A percentile compares a stretch with the other conserved stretches of the same genome.
phyloP scores from a whole-genome alignment of 495 filamentous ascomycete species.

The Penicillium ochrochloron region DNA sequence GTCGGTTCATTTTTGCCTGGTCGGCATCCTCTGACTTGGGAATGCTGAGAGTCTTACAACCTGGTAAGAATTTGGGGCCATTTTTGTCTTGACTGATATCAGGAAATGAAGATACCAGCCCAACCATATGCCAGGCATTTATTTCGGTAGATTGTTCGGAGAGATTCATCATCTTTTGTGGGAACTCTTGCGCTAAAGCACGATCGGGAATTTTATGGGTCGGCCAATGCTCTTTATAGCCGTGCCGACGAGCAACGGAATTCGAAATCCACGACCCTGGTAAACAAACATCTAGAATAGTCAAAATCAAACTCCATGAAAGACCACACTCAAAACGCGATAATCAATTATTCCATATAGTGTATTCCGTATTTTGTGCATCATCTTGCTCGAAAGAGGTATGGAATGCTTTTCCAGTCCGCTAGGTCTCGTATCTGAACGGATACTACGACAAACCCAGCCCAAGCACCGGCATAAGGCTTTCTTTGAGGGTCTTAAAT shows the following conservation, averaged over 20 bases:
- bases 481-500: background rate
- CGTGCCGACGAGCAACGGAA: background rate
- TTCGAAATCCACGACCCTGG: background rate
- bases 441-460: too few species aligned
- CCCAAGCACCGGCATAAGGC: background rate
- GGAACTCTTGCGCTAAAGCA: background rate
- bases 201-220: background rate
- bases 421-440: too few species aligned
- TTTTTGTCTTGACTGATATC: background rate
- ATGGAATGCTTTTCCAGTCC: too few species aligned
- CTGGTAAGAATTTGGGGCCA: background rate
- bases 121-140: background rate
- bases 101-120: background rate
- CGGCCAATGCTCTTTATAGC: conserved; percentile 1
- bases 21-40: background rate
- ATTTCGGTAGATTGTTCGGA: background rate
- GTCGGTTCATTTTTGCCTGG: background rate
- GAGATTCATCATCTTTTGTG: background rate
- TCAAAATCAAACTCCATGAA: too few species aligned
- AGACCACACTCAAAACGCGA: too few species aligned
- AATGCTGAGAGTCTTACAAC: background rate
- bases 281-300: too few species aligned
- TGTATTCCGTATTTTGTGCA: too few species aligned
- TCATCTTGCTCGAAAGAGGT: too few species aligned
- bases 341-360: too few species aligned